Base-by-base conservation (phyloP, 495 filamentous ascomycete genomes). In the Ascodesmis nigricans region DNA sequence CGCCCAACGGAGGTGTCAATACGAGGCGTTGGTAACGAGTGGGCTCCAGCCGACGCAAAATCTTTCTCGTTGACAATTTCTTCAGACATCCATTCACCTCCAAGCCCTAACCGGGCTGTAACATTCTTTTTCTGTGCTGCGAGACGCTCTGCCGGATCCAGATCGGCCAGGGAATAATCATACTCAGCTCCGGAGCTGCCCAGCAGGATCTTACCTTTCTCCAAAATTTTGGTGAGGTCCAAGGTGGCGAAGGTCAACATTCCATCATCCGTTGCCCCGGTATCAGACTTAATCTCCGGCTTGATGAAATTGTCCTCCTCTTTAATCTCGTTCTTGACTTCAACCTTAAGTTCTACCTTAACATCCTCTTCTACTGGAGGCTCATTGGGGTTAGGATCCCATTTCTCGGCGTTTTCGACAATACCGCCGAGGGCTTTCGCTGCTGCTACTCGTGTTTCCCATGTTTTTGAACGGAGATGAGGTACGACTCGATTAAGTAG, bases 401-500 rank as follows among this genome's bases (percentile, higher is more conserved):
- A 95, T 25, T 62, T 55, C 29, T 78, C 71, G 0, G 84, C 82
- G 60, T 93, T 81, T 17, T 83, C 70, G 36, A 87, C 71, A 43
- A 97, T 93, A 35, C 81, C 74, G 29, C 82, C 80, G 35, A 97
- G 75, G 3, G 90, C 87, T 51, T 78, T 87, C 39, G 87, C 78
- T 25, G 87, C 73, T 28, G 90, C 84, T 27, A 69, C 78, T 21
- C 87, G 66, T 5, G 87, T 93, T 42, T 97, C 87, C 87, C 87
- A 97, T 39, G 78, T 80, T 51, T 81, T 91, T 36, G 82, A 80
- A 36, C 74, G 67, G 10, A 95, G 65, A 55, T 90, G 93, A 1
- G 90, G 82, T 11, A 95, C 68, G 26, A 97, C 83, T 29, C 84
- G 67, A n/a, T 80, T 80, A n/a, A 97, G 64, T 5, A 97, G 64